Conservation (phyloP, 2,329 filamentous ascomycete genomes). For the Colletotrichum ledebouriae region DNA sequence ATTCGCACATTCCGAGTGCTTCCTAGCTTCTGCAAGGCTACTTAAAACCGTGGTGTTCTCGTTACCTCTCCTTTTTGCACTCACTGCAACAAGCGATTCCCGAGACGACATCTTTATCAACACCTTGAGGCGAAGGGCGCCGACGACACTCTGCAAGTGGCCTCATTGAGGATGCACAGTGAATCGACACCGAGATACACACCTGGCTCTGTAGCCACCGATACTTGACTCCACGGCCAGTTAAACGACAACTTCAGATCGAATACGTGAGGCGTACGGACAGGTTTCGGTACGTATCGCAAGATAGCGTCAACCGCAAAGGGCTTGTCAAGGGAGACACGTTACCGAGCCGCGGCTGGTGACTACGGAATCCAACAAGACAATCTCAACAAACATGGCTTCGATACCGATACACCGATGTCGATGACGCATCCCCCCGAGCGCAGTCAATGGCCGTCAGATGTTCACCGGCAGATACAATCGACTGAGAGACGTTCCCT, state of each 20-base stretch:
- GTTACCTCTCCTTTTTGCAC: background rate
- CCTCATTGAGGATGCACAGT: background rate
- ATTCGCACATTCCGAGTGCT: constrained; percentile 15
- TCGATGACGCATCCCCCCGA: background rate
- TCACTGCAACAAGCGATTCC: background rate
- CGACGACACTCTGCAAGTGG: background rate
- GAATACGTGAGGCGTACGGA: constrained; percentile 6
- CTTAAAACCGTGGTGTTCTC: background rate
- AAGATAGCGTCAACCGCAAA: background rate
- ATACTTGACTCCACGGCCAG: too few relatives aligned
- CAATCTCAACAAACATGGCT: background rate
- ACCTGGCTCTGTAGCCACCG: background rate
- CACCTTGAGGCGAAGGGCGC: background rate
- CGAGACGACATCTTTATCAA: background rate
- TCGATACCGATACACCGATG: constrained; percentile 18
- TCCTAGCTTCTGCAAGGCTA: constrained; percentile 1
- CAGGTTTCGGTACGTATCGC: constrained; percentile 15
- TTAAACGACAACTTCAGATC: background rate
- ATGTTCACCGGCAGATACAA: background rate
- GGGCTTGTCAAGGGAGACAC: background rate
- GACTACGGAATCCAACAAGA: background rate
- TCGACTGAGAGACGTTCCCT: background rate
- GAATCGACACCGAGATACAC: background rate
- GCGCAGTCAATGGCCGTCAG: background rate
- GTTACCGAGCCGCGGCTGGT: background rate